phyloP scores from a whole-genome alignment of 345 rosid species.

The Jatropha curcas region DNA sequence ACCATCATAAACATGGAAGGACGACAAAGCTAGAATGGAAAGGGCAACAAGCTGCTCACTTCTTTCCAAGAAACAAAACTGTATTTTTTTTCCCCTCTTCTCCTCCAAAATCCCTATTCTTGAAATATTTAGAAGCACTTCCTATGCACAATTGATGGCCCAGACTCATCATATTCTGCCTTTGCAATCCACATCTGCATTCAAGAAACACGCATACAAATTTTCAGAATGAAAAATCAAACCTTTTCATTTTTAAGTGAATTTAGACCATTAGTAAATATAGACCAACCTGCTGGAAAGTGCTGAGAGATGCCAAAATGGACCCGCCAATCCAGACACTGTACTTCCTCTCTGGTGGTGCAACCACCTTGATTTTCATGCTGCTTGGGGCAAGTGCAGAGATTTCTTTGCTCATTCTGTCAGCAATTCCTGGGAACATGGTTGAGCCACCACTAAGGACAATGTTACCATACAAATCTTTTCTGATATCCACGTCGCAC shows the following conservation, averaged over 20 bases:
- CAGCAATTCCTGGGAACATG: slow-evolving; percentile 87
- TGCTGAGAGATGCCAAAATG: slow-evolving; percentile 87
- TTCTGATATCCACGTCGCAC: slow-evolving; percentile 87
- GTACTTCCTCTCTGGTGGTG: slow-evolving; percentile 91
- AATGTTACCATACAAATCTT: slow-evolving; percentile 84
- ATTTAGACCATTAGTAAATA: too few relatives aligned
- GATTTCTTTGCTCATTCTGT: slow-evolving; percentile 94
- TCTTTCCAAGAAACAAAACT: slow-evolving; percentile 19
- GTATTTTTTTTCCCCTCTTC: background rate
- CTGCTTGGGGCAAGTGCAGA: slow-evolving; percentile 91
- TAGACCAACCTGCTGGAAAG: slow-evolving; percentile 82
- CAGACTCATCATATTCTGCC: slow-evolving; percentile 92
- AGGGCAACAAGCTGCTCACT: slow-evolving; percentile 31
- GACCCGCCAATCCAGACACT: slow-evolving; percentile 97
- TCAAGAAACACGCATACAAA: background rate
- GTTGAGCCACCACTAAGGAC: slow-evolving; percentile 95
- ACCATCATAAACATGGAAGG: slow-evolving; percentile 33
- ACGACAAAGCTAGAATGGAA: slow-evolving; percentile 35
- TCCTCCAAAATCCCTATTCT: slow-evolving; percentile 25
- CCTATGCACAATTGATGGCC: slow-evolving; percentile 92
- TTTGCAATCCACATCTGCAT: slow-evolving; percentile 93
- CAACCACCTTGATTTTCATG: slow-evolving; percentile 95
- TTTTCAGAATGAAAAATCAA: slow-evolving; percentile 1
- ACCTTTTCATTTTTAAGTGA: too few relatives aligned
- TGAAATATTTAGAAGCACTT: slow-evolving; percentile 69